phyloP scores from a whole-genome alignment of 1,284 basidiomycete genomes.

The Malassezia yamatoensis region DNA sequence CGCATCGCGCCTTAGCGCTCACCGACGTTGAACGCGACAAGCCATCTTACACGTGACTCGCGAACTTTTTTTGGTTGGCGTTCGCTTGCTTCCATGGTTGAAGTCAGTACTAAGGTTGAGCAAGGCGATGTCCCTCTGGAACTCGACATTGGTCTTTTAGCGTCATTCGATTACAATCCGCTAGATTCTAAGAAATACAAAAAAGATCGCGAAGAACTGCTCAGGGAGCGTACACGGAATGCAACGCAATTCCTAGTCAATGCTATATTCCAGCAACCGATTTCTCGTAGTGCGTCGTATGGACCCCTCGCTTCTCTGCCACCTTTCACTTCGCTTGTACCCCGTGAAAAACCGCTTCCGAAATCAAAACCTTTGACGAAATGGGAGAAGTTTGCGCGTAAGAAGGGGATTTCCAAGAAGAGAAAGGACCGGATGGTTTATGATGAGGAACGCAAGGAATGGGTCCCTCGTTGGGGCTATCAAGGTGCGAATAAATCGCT shows the following conservation, averaged over 20 bases:
- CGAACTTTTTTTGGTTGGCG: background rate
- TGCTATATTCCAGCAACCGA: constrained; percentile 72
- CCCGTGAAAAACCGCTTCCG: constrained; percentile 81
- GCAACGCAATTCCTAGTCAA: constrained; percentile 73
- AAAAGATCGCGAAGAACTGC: constrained; percentile 66
- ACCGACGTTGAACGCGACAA: background rate
- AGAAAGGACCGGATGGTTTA: constrained; percentile 72
- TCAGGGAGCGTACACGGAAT: constrained; percentile 70
- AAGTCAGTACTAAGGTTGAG: constrained; percentile 23
- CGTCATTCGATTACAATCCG: constrained; percentile 76
- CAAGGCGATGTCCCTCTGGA: constrained; percentile 69
- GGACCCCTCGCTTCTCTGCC: constrained; percentile 79
- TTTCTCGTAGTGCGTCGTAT: constrained; percentile 59
- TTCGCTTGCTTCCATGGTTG: constrained; percentile 7
- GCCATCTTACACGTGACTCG: background rate
- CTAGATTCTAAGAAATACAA: constrained; percentile 66
- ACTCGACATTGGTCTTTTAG: constrained; percentile 70
- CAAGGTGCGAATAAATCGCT: constrained; percentile 67
- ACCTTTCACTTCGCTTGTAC: constrained; percentile 58
- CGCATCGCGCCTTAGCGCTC: constrained; percentile 5
- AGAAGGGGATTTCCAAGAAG: constrained; percentile 74
- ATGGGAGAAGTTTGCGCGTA: constrained; percentile 89
- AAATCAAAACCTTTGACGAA: constrained; percentile 86
- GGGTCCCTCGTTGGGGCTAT: constrained; percentile 84
- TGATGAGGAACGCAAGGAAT: constrained; percentile 89